These are phyloP conservation scores for Darksidea phi DNA, from an alignment of 495 filamentous ascomycete genomes.

Conservation along the genomic window DNA sequence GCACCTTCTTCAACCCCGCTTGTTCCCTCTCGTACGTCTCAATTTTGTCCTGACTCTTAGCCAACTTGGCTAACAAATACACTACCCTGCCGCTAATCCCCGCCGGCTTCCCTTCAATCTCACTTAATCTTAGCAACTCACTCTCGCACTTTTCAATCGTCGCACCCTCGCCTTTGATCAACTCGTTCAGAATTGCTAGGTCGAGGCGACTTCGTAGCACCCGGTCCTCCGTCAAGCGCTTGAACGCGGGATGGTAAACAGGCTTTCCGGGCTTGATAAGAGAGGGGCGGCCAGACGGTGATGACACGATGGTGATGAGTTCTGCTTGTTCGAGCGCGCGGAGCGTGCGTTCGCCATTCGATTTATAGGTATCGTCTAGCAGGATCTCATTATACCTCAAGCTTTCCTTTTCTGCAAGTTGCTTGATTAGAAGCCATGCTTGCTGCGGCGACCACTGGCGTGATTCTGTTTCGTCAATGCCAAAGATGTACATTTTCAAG, in stretches of 20 bases:
- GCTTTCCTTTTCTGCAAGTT: slow-evolving; percentile 58
- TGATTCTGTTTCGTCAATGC: slow-evolving; percentile 43
- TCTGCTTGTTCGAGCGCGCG: slow-evolving; percentile 82
- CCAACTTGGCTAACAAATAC: slow-evolving; percentile 73
- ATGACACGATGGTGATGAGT: slow-evolving; percentile 73
- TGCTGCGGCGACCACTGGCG: slow-evolving; percentile 75
- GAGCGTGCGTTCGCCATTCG: slow-evolving; percentile 66
- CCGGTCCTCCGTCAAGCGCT: slow-evolving; percentile 63
- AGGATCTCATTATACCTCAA: slow-evolving; percentile 82
- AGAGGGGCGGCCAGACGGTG: slow-evolving; percentile 68
- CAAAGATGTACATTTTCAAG: slow-evolving; percentile 85
- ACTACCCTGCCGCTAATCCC: slow-evolving; percentile 60
- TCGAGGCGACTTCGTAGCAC: slow-evolving; percentile 76
- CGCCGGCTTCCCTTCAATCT: slow-evolving; percentile 58
- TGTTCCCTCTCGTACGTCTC: slow-evolving; percentile 72
- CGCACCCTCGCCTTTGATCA: slow-evolving; percentile 69
- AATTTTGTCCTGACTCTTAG: slow-evolving; percentile 71
- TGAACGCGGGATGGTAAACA: slow-evolving; percentile 83
- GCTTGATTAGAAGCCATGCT: slow-evolving; percentile 83
- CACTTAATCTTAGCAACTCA: slow-evolving; percentile 64
- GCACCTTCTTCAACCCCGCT: slow-evolving; percentile 63
- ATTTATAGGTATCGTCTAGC: slow-evolving; percentile 68
- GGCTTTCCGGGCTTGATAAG: slow-evolving; percentile 78
- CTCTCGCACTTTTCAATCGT: slow-evolving; percentile 75
- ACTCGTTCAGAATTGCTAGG: slow-evolving; percentile 62